Evolutionary conservation across 306 rosid genomes (phyloP), one percentile per base, ranked within the genome.

Genomic region (Potentilla sterilis): DNA sequence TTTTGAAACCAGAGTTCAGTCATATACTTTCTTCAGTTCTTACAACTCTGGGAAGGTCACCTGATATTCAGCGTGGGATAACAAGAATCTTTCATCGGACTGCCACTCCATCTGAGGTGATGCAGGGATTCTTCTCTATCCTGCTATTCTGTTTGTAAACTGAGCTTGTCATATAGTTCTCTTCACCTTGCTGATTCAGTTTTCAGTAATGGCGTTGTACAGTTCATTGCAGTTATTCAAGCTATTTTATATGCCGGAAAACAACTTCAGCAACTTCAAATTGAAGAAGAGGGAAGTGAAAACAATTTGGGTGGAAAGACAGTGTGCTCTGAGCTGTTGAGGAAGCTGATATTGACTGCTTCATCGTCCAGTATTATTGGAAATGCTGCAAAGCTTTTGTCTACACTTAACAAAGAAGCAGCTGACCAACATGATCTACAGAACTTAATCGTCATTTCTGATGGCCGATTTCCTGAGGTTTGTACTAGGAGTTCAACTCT

Each of bases 41-140:
- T 85, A 84, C 83, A 32, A 70, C 81, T 74, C 83, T 95, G 83
- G 89, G 92, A 75, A 88, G 91, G 71, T 86, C 91, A 51, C 88
- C 92, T 13, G 98, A 95, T 79, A 80, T 92, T 80, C 98, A 95
- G 80, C 97, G 96, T 37, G 97, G 98, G 52, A 87, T 95, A 80
- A 90, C 97, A 32, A 87, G 98, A 85, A 90, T 89, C 79, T 92
- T 89, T 78, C 98, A 92, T 80, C 75, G 78, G 77, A 92, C 96
- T 70, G 96, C 96, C 72, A 78, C 92, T 69, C 96, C 98, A 38
- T 80, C 93, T 58, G 98, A 90, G 98, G 98, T 95, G 74, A 85
- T 63, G 52, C 49, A 59, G 6, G 13, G 59, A 19, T 82, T 69
- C 78, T 80, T 48, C 35, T 16, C 74, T 75, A 76, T 37, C 54